Base-by-base conservation (phyloP, 305 asterid genomes). In the Petunia hybrid region DNA sequence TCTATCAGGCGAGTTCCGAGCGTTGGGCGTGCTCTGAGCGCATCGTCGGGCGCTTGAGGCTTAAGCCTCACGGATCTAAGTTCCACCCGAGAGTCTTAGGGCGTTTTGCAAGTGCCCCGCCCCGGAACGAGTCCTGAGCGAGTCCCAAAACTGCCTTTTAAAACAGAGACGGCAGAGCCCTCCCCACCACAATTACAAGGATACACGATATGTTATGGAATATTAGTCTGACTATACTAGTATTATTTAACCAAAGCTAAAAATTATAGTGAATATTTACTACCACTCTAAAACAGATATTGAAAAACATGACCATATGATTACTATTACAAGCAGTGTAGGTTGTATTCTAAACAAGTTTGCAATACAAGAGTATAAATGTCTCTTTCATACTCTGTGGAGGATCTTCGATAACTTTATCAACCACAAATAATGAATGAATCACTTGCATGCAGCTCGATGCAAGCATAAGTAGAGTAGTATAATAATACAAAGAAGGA, bases 341-440 rank as follows among this genome's bases (percentile, higher is more conserved):
- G 10, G 43, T 43, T 69, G 9, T 43, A 42, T 8, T 9, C 7
- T 38, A 35, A 36, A 35, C 42, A 35, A 9, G 13, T 2, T 69
- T 69, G 57, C 16, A 9, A 16, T 43, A 9, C 41, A 41, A 42
- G 6, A 42, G 38, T 45, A 9, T 22, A 9, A 36, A 45, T 12
- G 77, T 46, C 43, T 22, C 10, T 70, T 70, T 70, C 43, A 46
- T 5, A 9, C 61, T 10, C 31, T 2, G 16, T 70, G 8, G 77
- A 71, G 77, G 48, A 45, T 71, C 61, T 71, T 31, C 48, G 42
- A 71, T 35, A 31, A 71, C 31, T 46, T 31, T 46, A 6, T 71
- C 43, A 31, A 71, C 36, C 31, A 10, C 13, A 43, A 69, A 46
- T 2, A 71, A 69, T 71, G 12, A 31, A 46, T 48, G 31, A 31